phyloP scores from a whole-genome alignment of 2,329 filamentous ascomycete species.

The Pseudogymnoascus verrucosus region DNA sequence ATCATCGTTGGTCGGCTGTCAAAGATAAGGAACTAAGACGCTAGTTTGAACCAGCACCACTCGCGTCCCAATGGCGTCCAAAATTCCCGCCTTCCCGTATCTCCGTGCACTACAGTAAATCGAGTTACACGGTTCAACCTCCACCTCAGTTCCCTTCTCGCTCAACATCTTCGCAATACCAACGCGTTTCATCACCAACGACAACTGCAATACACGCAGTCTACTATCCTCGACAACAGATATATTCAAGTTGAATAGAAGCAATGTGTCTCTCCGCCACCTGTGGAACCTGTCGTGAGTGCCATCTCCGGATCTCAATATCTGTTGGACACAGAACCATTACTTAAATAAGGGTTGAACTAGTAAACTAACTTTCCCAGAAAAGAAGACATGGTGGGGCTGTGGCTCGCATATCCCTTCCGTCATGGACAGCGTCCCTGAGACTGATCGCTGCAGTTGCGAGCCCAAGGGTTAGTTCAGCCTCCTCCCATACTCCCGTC shows the following conservation, averaged over 20 bases:
- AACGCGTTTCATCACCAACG: not conserved
- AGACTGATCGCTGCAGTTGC: constrained; percentile 45
- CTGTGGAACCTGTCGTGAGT: constrained; percentile 43
- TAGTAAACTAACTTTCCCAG: constrained; percentile 23
- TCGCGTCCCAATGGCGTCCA: not conserved
- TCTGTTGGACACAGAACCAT: not conserved
- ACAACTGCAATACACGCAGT: not conserved
- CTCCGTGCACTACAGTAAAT: not conserved
- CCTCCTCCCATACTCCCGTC: not conserved
- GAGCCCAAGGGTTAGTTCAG: constrained; percentile 15
- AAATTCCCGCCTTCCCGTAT: not conserved
- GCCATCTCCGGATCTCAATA: constrained; percentile 10
- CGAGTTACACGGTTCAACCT: too few relatives aligned
- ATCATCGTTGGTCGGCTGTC: not conserved
- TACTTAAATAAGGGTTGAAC: constrained; percentile 4
- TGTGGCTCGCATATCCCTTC: constrained; percentile 42
- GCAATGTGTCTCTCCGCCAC: constrained; percentile 44
- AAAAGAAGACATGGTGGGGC: constrained; percentile 45
- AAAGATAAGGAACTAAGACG: not conserved
- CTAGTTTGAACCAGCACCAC: not conserved
- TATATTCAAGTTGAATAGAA: constrained; percentile 7
- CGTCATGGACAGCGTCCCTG: constrained; percentile 45
- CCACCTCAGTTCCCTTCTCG: too few relatives aligned
- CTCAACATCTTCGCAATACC: not conserved
- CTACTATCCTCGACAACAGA: not conserved